These are phyloP conservation scores for Neonectria punicea DNA, from an alignment of 2,329 filamentous ascomycete species.

Conservation along the genomic window DNA sequence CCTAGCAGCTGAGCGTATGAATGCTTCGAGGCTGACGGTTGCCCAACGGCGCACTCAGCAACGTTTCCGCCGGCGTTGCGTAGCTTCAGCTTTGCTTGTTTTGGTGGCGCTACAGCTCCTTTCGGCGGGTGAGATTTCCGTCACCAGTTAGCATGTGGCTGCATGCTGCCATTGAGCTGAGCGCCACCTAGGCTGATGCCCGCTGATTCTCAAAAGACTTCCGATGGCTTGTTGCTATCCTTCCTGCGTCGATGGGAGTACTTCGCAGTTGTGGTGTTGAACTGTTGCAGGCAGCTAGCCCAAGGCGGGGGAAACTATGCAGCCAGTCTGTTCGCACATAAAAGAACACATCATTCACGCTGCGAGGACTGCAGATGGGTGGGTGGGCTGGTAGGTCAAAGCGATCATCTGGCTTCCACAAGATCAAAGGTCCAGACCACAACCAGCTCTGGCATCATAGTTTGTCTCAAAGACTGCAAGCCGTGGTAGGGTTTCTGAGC, in stretches of 20 bases:
- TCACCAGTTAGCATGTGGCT: neutral
- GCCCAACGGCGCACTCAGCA: slow-evolving; percentile 8
- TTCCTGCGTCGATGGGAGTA: too few relatives aligned
- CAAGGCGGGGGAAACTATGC: neutral
- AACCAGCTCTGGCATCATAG: neutral
- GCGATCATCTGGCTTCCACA: neutral
- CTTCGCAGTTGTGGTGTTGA: neutral
- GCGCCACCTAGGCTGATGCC: neutral
- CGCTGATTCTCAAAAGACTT: neutral
- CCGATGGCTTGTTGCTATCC: neutral
- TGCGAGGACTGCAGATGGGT: neutral
- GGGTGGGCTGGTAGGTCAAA: neutral
- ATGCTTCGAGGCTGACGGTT: slow-evolving; percentile 23
- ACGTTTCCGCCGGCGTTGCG: neutral
- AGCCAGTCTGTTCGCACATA: neutral
- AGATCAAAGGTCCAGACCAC: neutral
- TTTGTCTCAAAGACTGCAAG: neutral
- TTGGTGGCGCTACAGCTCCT: slow-evolving; percentile 13
- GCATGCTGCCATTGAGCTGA: neutral
- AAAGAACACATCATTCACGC: neutral
- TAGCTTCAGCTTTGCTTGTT: slow-evolving; percentile 5
- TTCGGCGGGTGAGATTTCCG: slow-evolving; percentile 7
- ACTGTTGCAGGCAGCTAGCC: neutral
- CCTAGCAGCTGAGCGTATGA: slow-evolving; percentile 8
- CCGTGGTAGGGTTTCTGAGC: neutral